Evolutionary conservation across 371 early-diverging fungal species (phyloP).

Genomic region (Mortierella sp.): DNA sequence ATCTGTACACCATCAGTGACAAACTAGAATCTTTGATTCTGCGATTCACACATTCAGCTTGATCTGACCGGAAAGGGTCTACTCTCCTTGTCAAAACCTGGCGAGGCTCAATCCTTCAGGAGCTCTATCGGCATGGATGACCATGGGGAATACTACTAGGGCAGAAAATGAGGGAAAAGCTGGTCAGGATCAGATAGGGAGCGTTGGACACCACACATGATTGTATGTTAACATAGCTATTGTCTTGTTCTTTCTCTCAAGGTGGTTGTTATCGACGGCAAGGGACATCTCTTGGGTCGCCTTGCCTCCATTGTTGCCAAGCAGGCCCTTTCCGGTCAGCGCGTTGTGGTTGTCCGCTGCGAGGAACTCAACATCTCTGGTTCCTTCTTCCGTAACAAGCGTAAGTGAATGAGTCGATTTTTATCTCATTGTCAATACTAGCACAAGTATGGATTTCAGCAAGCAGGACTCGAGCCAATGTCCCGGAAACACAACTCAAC

Average conservation of each 20-base stretch:
- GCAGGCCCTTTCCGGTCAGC: slow-evolving; percentile 98
- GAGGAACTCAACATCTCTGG: slow-evolving; percentile 99
- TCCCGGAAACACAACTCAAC: too few relatives aligned
- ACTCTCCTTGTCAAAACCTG: not conserved
- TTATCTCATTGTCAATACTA: too few relatives aligned
- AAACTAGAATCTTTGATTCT: slow-evolving; percentile 12
- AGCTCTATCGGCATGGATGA: not conserved
- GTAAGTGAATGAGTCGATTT: slow-evolving; percentile 67
- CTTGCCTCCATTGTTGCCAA: slow-evolving; percentile 99
- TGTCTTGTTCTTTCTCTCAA: slow-evolving; percentile 43
- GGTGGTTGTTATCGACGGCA: slow-evolving; percentile 99
- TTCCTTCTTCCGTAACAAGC: slow-evolving; percentile 99
- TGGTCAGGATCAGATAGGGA: too few relatives aligned
- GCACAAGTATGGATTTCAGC: too few relatives aligned
- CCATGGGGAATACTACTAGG: too few relatives aligned
- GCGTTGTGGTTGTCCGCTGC: slow-evolving; percentile 97
- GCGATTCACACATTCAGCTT: slow-evolving; percentile 6
- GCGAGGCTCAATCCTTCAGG: not conserved
- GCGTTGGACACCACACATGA: not conserved
- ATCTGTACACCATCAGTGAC: not conserved
- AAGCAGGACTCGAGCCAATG: not conserved
- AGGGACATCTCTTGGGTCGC: slow-evolving; percentile 99
- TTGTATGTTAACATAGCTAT: not conserved
- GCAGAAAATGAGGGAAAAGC: too few relatives aligned
- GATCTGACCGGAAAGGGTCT: not conserved